A percentile compares a stretch with the other conserved stretches of the same genome.
These are phyloP conservation scores for Moricandia moricandioides DNA, from an alignment of 345 rosid species.

Conservation along the genomic window DNA sequence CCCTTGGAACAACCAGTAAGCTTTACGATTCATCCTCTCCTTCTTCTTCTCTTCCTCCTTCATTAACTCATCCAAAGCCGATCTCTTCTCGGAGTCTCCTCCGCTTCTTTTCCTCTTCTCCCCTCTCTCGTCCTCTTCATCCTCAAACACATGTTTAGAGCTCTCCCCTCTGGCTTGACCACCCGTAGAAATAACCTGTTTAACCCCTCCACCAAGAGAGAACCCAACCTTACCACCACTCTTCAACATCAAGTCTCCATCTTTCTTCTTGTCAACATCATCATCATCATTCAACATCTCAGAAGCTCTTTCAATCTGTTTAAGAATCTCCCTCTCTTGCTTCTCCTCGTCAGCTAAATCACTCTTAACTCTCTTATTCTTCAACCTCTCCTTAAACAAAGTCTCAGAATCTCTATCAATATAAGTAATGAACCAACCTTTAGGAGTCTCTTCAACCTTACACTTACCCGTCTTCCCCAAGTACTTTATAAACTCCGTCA, in stretches of 20 bases:
- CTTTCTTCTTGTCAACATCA: conserved; percentile 24
- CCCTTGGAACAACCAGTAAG: conserved; percentile 85
- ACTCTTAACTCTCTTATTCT: conserved; percentile 72
- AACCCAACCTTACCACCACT: conserved; percentile 71
- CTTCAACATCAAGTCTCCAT: conserved; percentile 53
- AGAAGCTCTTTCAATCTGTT: conserved; percentile 76
- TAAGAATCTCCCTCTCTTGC: conserved; percentile 73
- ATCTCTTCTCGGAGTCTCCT: conserved; percentile 37
- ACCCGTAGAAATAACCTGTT: conserved; percentile 4
- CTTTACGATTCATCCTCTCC: conserved; percentile 78
- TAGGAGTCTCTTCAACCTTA: conserved; percentile 92
- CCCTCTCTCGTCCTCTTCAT: conserved; percentile 32
- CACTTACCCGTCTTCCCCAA: conserved; percentile 82
- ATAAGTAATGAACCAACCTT: conserved; percentile 96
- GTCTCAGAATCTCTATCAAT: conserved; percentile 85
- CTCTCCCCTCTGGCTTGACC: conserved; percentile 51
- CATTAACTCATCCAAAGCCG: conserved; percentile 87
- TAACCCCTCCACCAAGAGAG: conserved; percentile 45
- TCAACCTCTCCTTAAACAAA: conserved; percentile 74
- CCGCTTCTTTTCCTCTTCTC: conserved; percentile 35
- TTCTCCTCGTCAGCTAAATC: conserved; percentile 92
- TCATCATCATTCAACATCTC: conserved; percentile 26
- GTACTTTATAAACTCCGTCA: conserved; percentile 86
- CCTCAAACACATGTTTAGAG: conserved; percentile 59
- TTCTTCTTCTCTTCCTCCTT: conserved; percentile 83